These are phyloP conservation scores for Acanthochlamys bracteata DNA, from an alignment of 106 monocot genomes.

Conservation along the genomic window DNA sequence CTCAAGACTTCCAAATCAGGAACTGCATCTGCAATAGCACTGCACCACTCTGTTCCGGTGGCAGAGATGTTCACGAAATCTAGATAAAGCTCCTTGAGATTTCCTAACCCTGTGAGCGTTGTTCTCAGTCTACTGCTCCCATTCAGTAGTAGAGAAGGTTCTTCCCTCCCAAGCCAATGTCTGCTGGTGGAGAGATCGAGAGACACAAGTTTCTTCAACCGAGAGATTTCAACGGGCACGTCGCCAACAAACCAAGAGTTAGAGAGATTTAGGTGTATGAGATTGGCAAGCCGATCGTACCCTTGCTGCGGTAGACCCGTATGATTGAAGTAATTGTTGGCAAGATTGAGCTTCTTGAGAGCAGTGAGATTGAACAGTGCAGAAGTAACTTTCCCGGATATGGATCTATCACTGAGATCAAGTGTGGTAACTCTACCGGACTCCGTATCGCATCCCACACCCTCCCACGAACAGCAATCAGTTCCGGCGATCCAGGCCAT, in stretches of 20 bases:
- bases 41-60: neutral
- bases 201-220: conserved; percentile 1
- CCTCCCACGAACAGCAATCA: conserved; percentile 2
- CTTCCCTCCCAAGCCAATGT: no score
- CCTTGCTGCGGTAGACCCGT: neutral
- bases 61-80: neutral
- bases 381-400: neutral
- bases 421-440: neutral
- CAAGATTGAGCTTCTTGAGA: neutral
- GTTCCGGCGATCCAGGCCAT: neutral
- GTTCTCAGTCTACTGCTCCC: conserved; percentile 6
- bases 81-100: conserved; percentile 5
- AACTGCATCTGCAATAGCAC: neutral
- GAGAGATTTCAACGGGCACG: neutral
- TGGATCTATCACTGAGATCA: neutral
- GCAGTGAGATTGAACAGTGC: conserved; percentile 1
- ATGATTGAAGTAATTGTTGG: neutral
- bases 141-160: no score
- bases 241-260: neutral
- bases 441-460: neutral
- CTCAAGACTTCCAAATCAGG: conserved; percentile 30
- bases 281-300: neutral
- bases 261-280: conserved; percentile 5
- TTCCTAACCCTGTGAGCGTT: conserved; percentile 19
- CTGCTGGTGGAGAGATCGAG: conserved; percentile 1